Conservation (phyloP, 2,329 filamentous ascomycete species). For the Stagonosporopsis cucurbitacearum region DNA sequence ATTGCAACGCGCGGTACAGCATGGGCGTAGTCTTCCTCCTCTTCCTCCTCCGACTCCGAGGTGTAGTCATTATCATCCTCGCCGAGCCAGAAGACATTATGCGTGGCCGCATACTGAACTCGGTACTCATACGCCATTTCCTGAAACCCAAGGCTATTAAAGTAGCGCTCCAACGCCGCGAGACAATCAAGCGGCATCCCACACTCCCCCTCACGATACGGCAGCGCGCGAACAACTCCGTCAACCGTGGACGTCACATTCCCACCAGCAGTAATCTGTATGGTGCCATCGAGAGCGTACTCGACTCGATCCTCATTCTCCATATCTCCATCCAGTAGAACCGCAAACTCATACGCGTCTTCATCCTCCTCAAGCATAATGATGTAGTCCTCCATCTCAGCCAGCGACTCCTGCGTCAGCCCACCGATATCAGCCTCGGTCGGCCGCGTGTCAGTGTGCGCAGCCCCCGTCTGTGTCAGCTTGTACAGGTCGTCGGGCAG, state of each 20-base stretch:
- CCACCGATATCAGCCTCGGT: background rate
- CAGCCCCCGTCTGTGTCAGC: background rate
- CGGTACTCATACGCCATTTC: background rate
- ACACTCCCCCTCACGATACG: background rate
- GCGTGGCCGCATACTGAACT: background rate
- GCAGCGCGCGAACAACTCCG: background rate
- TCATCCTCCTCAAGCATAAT: background rate
- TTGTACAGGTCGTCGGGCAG: background rate
- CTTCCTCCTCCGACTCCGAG: too few species aligned
- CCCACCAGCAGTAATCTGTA: background rate
- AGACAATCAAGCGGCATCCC: background rate
- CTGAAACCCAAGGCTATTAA: background rate
- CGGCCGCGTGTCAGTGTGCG: background rate
- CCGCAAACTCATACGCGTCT: background rate
- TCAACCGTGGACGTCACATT: background rate
- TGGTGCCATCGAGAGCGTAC: too few species aligned
- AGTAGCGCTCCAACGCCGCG: background rate
- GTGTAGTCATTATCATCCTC: too few species aligned
- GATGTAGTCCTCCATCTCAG: background rate
- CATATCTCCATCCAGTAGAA: background rate
- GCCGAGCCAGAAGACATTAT: background rate
- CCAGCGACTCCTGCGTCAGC: background rate
- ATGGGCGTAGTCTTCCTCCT: too few species aligned
- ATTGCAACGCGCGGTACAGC: background rate
- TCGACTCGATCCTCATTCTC: too few species aligned